These are phyloP conservation scores for Rhodotorula graminis DNA, from an alignment of 768 basidiomycete species.

Conservation along the genomic window DNA sequence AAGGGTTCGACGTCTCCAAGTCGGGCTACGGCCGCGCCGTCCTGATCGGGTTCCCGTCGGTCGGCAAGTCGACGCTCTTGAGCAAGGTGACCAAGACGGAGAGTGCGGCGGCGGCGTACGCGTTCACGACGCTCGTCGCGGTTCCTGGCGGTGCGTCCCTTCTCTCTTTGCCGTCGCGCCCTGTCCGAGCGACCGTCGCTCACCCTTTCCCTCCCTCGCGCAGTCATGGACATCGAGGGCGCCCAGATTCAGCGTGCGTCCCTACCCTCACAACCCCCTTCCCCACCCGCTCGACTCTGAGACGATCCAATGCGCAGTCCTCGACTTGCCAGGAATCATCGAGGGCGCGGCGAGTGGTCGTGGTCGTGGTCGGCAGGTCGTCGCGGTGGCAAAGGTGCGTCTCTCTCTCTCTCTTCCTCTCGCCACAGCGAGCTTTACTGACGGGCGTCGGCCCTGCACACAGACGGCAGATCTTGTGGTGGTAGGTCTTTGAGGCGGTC, in stretches of 20 bases:
- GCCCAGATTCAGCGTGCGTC: slow-evolving; percentile 67
- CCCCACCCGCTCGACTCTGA: neutral
- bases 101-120: slow-evolving; percentile 63
- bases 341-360: slow-evolving; percentile 57
- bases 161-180: neutral
- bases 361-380: slow-evolving; percentile 92
- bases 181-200: too few species aligned
- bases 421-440: neutral
- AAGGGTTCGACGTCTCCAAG: slow-evolving; percentile 43
- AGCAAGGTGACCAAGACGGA: slow-evolving; percentile 87
- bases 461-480: slow-evolving; percentile 91
- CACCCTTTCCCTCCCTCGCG: neutral
- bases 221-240: slow-evolving; percentile 83
- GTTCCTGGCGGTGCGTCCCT: slow-evolving; percentile 70
- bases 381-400: slow-evolving; percentile 57
- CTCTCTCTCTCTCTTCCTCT: too few species aligned
- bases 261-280: neutral
- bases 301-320: slow-evolving; percentile 13
- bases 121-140: slow-evolving; percentile 55
- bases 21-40: slow-evolving; percentile 53
- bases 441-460: neutral
- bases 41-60: slow-evolving; percentile 85
- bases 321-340: slow-evolving; percentile 44
- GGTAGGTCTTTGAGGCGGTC: neutral
- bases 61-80: slow-evolving; percentile 89